Evolutionary conservation across 768 basidiomycete genomes (phyloP).

Genomic region (Lactarius pseudohatsudake): DNA sequence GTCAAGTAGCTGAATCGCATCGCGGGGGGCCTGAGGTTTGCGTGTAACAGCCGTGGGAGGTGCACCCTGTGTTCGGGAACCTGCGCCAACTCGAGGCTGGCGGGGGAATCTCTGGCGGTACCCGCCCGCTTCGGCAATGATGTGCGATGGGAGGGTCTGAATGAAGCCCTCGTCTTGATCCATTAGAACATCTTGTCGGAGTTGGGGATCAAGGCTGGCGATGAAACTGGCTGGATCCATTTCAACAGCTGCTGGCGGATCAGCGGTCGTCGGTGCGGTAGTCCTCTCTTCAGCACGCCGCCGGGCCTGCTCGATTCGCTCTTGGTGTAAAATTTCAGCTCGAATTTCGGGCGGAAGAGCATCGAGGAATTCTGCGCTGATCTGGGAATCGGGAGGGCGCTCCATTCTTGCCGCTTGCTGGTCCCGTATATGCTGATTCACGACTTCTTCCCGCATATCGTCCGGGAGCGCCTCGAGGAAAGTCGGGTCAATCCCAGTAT

Average conservation of each 20-base stretch:
- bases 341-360: conserved; percentile 95
- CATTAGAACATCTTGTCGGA: conserved; percentile 87
- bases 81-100: conserved; percentile 19
- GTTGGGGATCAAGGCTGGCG: conserved; percentile 83
- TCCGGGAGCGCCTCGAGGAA: conserved; percentile 98
- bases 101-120: conserved; percentile 55
- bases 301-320: conserved; percentile 78
- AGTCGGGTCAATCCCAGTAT: conserved; percentile 96
- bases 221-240: conserved; percentile 92
- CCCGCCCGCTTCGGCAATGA: conserved; percentile 78
- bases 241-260: conserved; percentile 45
- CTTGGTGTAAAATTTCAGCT: conserved; percentile 95
- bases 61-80: conserved; percentile 22
- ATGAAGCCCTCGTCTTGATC: conserved; percentile 87
- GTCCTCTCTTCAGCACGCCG: conserved; percentile 44
- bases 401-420: conserved; percentile 76
- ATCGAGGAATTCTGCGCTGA: conserved; percentile 93
- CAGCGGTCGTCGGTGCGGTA: conserved; percentile 38
- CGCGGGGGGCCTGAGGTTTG: conserved; percentile 62
- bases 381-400: conserved; percentile 78
- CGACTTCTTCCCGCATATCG: conserved; percentile 97
- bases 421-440: conserved; percentile 96
- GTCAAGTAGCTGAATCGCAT: conserved; percentile 92
- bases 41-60: conserved; percentile 38
- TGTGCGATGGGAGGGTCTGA: conserved; percentile 76